Percentiles rank a stretch among this genome's conserved stretches.
Evolutionary conservation across 345 rosid genomes (phyloP).

Genomic region (Salix koriyanagi): DNA sequence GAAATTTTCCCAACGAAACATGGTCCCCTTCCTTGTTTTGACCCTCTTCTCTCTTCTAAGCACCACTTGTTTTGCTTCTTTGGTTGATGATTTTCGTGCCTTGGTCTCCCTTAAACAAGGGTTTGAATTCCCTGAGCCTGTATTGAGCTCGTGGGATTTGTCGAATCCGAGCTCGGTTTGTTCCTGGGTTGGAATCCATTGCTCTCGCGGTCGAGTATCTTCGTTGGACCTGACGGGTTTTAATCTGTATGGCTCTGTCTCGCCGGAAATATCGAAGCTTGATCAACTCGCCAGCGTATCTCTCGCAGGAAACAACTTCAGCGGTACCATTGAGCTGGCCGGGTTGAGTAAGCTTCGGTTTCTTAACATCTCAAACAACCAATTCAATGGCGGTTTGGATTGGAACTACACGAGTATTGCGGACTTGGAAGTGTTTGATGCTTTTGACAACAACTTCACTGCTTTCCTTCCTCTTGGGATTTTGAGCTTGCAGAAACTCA

Average conservation of each 20-base stretch:
- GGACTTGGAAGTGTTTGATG: slow-evolving; percentile 56
- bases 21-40: slow-evolving; percentile 51
- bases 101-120: slow-evolving; percentile 45
- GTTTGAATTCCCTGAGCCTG: slow-evolving; percentile 46
- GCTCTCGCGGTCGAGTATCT: slow-evolving; percentile 43
- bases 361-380: slow-evolving; percentile 70
- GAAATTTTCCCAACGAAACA: slow-evolving; percentile 18
- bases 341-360: slow-evolving; percentile 37
- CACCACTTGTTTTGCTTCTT: slow-evolving; percentile 31
- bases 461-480: slow-evolving; percentile 56
- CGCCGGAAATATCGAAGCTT: slow-evolving; percentile 38
- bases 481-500: slow-evolving; percentile 34
- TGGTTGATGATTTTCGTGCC: slow-evolving; percentile 41
- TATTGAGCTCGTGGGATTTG: slow-evolving; percentile 45
- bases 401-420: slow-evolving; percentile 47
- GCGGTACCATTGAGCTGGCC: slow-evolving; percentile 32
- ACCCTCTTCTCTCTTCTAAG: slow-evolving; percentile 34
- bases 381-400: slow-evolving; percentile 53
- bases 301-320: slow-evolving; percentile 57
- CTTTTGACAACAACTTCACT: slow-evolving; percentile 75
- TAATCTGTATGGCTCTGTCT: slow-evolving; percentile 46
- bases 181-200: slow-evolving; percentile 52
- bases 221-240: slow-evolving; percentile 55
- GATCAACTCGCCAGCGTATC: slow-evolving; percentile 48
- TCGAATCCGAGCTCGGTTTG: slow-evolving; percentile 51